Evolutionary conservation across 192 early-diverging fungal species (phyloP), one percentile per base, ranked within the genome.

Genomic region (Chytriomyces sp.): DNA sequence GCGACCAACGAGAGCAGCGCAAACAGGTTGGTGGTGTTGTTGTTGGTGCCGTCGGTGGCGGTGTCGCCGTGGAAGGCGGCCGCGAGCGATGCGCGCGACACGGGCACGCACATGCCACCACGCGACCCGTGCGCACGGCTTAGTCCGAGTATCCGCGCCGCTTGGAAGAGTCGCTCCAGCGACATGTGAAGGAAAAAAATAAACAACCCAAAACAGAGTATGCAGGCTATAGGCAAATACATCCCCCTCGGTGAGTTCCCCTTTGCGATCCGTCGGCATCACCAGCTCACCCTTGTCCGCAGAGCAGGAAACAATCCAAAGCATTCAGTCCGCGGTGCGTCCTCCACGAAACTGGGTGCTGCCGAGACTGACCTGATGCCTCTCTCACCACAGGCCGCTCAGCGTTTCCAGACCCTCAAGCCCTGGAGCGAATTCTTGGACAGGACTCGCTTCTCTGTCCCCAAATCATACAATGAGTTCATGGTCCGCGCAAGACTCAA

Each of bases 401-500:
- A 70, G 38, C 68, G 68, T 3, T 39, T 70, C 56, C 68, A 70
- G 26, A 34, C 65, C 5, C 73, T 82, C 7, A 76, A 77, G 33
- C 80, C 80, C 2, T 53, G 75, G 68, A 31, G 32, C 6, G 80
- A 77, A 34, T 82, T 79, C 59, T 79, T 82, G 40, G 80, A 81
- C 55, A 53, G 67, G 14, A 72, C 36, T 59, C 70, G 80, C 40
- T 72, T 80, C 61, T 68, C 70, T 34, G 44, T 57, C 8, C 77
- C 77, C 22, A 41, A 52, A 32, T n/a, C 68, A 1, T 39, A 70
- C 26, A 17, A 59, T 66, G 77, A 64, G 14, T 84, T 79, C 55
- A 56, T 54, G 26, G 39, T 52, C 22, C 74, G 79, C 25, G 34
- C 70, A 25, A 72, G 74, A 30, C 77, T 78, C 75, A 84, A 84